Evolutionary conservation across 148 eudicot genomes (phyloP).

Genomic region (Chenopodium suecicum): DNA sequence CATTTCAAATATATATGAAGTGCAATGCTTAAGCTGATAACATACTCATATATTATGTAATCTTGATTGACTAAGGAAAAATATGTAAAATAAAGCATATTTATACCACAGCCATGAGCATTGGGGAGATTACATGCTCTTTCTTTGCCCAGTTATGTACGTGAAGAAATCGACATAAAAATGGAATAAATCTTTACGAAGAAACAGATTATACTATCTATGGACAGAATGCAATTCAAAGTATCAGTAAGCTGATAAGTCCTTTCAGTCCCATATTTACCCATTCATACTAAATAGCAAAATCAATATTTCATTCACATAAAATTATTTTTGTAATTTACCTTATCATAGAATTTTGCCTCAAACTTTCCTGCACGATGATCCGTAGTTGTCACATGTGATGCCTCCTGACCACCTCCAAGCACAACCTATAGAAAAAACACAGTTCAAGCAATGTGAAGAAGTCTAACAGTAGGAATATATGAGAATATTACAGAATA

Average conservation of each 20-base stretch:
- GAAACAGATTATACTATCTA: not conserved
- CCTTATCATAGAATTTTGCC: conserved; percentile 95
- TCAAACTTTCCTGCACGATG: conserved; percentile 96
- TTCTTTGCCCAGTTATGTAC: not conserved
- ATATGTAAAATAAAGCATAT: not conserved
- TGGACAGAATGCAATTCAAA: too few relatives aligned
- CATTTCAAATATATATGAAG: not conserved
- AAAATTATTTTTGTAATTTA: conserved; percentile 15
- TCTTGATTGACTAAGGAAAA: not conserved
- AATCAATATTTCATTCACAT: not conserved
- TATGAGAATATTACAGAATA: too few relatives aligned
- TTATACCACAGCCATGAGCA: not conserved
- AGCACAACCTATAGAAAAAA: conserved; percentile 62
- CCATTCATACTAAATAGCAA: not conserved
- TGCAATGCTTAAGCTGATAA: not conserved
- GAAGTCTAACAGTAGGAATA: too few relatives aligned
- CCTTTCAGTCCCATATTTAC: not conserved
- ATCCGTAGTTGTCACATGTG: conserved; percentile 75
- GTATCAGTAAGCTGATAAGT: not conserved
- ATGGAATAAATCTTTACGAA: not conserved
- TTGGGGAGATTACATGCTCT: not conserved
- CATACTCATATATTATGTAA: not conserved
- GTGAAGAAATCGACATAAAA: not conserved
- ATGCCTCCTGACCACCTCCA: conserved; percentile 96
- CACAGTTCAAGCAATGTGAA: not conserved